Base-by-base conservation (phyloP, 2,329 filamentous ascomycete genomes). In the Fusarium aywerte region DNA sequence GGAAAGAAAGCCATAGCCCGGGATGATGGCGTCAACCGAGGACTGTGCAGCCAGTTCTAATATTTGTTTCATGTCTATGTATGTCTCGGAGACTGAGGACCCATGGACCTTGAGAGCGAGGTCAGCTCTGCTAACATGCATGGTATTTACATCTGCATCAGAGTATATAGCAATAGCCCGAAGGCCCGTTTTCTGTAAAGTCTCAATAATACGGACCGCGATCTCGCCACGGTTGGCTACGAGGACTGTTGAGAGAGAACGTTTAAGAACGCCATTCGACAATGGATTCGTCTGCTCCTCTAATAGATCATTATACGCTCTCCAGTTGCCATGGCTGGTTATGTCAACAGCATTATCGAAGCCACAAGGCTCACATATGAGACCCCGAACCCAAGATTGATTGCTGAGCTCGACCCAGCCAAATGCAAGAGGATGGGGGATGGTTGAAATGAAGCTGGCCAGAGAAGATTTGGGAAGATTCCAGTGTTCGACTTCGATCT, bases 161-260 rank as follows among this genome's bases (percentile, higher is more conserved):
- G 90, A 91, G 75, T 92, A 92, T 48, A 92, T 83, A 1, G 90
- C 90, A 5, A 90, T 89, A 11, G 90, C 89, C 42, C 84, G 83
- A 69, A 92, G 88, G 25, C 89, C 89, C 73, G 90, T 85, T 63
- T 87, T 84, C 16, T 86, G 83, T 18, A 90, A 87, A 18, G 90
- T 92, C 44, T 84, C 82, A 64, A 89, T 87, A 36, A 93, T 90
- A 57, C 91, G 86, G 76, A 92, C 80, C 21, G 91, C 91, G 31
- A 75, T 75, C 33, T 82, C 78, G 0, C 87, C 91, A 67, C 91
- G 83, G 73, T 93, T 93, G 11, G 90, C 90, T 67, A 93, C 90
- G 1, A 93, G 81, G n/a, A 79, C 69, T 12, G 62, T 73, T 6
- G 69, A 73, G 15, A 78, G 71, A 5, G 32, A 5, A 15, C 25